Percentiles rank a stretch among this genome's conserved stretches.
These are phyloP conservation scores for Sorghum bicolor DNA, from an alignment of 176 grass and related monocot species.

Conservation along the genomic window DNA sequence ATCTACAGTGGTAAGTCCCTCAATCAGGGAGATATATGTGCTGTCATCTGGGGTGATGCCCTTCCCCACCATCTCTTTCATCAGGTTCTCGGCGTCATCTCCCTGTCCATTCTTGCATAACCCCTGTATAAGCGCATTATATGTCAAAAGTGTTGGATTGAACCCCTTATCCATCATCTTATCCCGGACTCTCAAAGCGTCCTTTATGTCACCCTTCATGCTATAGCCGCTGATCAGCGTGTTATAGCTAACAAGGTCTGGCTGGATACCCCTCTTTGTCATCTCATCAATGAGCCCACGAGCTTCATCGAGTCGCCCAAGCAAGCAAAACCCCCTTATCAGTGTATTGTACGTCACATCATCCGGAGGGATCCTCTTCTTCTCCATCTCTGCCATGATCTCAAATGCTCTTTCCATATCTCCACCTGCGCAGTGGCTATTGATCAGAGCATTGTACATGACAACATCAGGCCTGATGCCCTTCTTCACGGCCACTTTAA, in stretches of 20 bases:
- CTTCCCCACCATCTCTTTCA: conserved; percentile 74
- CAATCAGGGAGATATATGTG: conserved; percentile 64
- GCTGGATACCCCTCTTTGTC: conserved; percentile 61
- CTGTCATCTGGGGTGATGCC: conserved; percentile 60
- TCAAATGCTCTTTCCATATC: conserved; percentile 48
- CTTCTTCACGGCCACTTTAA: conserved; percentile 47
- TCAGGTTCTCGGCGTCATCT: conserved; percentile 43
- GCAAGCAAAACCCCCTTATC: conserved; percentile 59
- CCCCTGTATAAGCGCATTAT: conserved; percentile 66
- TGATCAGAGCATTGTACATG: conserved; percentile 77
- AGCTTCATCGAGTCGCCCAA: conserved; percentile 53
- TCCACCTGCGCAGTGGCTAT: conserved; percentile 38
- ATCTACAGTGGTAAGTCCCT: conserved; percentile 37
- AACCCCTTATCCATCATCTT: conserved; percentile 67
- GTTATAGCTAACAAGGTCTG: conserved; percentile 74
- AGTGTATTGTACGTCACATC: conserved; percentile 67
- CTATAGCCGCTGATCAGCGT: conserved; percentile 64
- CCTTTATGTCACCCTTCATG: conserved; percentile 71
- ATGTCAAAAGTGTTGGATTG: conserved; percentile 62
- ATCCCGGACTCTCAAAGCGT: conserved; percentile 57
- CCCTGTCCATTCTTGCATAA: conserved; percentile 62
- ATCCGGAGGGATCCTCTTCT: conserved; percentile 45
- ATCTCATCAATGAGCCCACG: conserved; percentile 55
- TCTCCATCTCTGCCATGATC: conserved; percentile 61
- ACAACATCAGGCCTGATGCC: conserved; percentile 55